Conservation (phyloP, 2,329 filamentous ascomycete species). For the Elsinoe necatrix region DNA sequence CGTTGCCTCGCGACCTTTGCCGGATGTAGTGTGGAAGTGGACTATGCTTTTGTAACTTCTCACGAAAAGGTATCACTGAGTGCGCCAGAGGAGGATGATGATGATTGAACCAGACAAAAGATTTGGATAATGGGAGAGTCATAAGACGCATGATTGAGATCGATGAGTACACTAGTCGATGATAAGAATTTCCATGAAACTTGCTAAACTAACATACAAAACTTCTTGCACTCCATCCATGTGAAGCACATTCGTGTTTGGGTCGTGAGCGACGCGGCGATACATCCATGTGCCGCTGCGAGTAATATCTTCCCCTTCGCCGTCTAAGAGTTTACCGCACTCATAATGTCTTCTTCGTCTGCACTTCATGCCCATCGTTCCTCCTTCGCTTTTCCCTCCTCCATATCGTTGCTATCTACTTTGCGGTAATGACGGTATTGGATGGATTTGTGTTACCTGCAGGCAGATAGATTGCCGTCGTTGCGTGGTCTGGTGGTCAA, state of each 20-base stretch:
- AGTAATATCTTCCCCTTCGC: neutral
- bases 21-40: constrained; percentile 16
- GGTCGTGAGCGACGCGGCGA: neutral
- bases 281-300: neutral
- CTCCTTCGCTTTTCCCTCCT: neutral
- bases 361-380: neutral
- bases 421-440: neutral
- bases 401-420: neutral
- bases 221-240: neutral
- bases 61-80: too few relatives aligned
- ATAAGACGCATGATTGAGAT: too few relatives aligned
- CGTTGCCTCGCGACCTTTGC: constrained; percentile 27
- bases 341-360: neutral
- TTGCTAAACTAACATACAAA: constrained; percentile 13
- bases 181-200: constrained; percentile 11
- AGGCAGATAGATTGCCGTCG: neutral
- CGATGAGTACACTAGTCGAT: too few relatives aligned
- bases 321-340: neutral
- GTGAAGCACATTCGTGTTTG: neutral
- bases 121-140: too few relatives aligned
- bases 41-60: neutral
- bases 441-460: neutral
- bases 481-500: neutral
- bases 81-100: too few relatives aligned
- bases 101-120: too few relatives aligned